Evolutionary conservation across 371 early-diverging fungal genomes (phyloP).

Genomic region (Mortierella sp.): DNA sequence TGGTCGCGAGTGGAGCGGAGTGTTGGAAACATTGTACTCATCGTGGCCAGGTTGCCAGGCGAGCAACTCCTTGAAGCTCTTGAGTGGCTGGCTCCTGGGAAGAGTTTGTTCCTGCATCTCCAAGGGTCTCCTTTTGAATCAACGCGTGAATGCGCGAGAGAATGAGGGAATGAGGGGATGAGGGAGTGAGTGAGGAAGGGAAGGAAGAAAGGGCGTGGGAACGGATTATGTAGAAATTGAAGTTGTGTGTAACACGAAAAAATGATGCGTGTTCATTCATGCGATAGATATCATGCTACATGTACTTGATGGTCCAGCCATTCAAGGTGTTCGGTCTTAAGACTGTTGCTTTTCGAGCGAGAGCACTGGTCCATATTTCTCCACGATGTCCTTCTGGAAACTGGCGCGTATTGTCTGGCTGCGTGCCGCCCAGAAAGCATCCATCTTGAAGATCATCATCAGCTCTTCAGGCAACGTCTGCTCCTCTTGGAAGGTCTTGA

Average conservation of each 20-base stretch:
- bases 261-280: no score
- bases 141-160: background rate
- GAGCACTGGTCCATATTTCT: constrained; percentile 7
- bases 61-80: constrained; percentile 37
- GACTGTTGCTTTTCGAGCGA: no score
- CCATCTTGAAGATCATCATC: constrained; percentile 17
- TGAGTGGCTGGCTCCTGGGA: constrained; percentile 34
- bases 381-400: constrained; percentile 20
- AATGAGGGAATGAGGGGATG: background rate
- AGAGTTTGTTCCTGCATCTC: constrained; percentile 10
- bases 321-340: no score
- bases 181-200: background rate
- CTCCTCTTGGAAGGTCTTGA: background rate
- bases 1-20: constrained; percentile 40
- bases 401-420: background rate
- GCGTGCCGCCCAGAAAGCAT: constrained; percentile 4
- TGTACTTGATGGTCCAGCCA: no score
- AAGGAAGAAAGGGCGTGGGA: no score
- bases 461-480: background rate
- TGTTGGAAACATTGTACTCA: constrained; percentile 45
- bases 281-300: no score
- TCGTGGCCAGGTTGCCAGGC: constrained; percentile 51
- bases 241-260: no score
- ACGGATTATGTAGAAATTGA: no score
- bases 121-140: background rate